These are phyloP conservation scores for Ascochyta viciae-villosae DNA, from an alignment of 2,329 filamentous ascomycete genomes.

Conservation along the genomic window DNA sequence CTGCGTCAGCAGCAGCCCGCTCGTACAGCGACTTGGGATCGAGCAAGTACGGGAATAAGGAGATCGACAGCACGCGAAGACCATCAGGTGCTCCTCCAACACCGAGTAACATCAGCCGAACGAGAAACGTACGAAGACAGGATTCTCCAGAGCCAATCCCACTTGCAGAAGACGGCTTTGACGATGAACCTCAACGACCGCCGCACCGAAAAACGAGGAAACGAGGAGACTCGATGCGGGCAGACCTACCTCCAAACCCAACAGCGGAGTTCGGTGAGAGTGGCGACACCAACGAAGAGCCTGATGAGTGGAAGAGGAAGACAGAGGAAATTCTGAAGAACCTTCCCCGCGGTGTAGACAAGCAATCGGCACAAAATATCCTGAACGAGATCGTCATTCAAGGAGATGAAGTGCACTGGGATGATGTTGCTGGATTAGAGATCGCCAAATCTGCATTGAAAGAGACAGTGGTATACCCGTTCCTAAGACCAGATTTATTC, in stretches of 20 bases:
- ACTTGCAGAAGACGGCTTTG: slow-evolving; percentile 30
- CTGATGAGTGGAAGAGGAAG: slow-evolving; percentile 46
- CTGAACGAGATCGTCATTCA: slow-evolving; percentile 94
- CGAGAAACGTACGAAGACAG: slow-evolving; percentile 26
- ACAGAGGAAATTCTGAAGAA: slow-evolving; percentile 68
- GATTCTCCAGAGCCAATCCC: slow-evolving; percentile 28
- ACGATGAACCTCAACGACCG: slow-evolving; percentile 27
- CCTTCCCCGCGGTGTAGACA: slow-evolving; percentile 82
- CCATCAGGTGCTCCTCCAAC: slow-evolving; percentile 9
- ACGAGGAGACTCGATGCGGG: slow-evolving; percentile 40
- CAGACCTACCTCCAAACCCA: slow-evolving; percentile 42
- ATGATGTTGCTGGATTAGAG: slow-evolving; percentile 89
- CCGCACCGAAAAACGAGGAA: slow-evolving; percentile 38
- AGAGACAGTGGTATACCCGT: slow-evolving; percentile 96
- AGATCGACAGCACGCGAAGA: slow-evolving; percentile 8
- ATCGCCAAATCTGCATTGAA: slow-evolving; percentile 90
- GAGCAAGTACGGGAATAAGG: slow-evolving; percentile 23
- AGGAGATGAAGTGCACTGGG: slow-evolving; percentile 94
- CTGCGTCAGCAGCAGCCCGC: slow-evolving; percentile 42
- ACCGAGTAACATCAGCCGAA: slow-evolving; percentile 24
- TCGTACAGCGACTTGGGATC: slow-evolving; percentile 36
- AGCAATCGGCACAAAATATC: slow-evolving; percentile 84
- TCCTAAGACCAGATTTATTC: slow-evolving; percentile 92
- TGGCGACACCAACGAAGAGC: slow-evolving; percentile 34
- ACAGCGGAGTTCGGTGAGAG: slow-evolving; percentile 37